Conservation (phyloP, 352 stramenopile genomes). For the Phytopythium litorale region DNA sequence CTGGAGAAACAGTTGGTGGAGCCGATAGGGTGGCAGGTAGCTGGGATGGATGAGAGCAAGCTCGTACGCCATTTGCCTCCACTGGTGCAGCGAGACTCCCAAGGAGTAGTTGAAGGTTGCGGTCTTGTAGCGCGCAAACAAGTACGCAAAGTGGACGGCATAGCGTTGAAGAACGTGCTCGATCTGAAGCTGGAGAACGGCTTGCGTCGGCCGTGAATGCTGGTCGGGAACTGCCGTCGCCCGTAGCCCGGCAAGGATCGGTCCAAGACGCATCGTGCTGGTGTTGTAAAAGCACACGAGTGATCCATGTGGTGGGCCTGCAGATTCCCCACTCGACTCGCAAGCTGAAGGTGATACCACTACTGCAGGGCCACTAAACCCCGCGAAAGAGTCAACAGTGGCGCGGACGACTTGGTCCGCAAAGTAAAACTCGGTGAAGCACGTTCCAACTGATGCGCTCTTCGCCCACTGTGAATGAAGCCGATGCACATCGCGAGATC, state of each 20-base stretch:
- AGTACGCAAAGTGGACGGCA: slow-evolving; percentile 29
- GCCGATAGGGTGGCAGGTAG: slow-evolving; percentile 15
- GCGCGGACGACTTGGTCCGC: slow-evolving; percentile 30
- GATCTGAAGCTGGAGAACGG: slow-evolving; percentile 15
- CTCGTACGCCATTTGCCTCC: slow-evolving; percentile 30
- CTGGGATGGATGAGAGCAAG: slow-evolving; percentile 23
- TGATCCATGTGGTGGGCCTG: not conserved
- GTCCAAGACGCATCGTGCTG: slow-evolving; percentile 10
- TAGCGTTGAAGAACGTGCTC: slow-evolving; percentile 39
- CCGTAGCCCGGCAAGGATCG: not conserved
- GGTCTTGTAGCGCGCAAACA: slow-evolving; percentile 38
- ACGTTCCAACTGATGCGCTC: slow-evolving; percentile 14
- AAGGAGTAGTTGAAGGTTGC: slow-evolving; percentile 18
- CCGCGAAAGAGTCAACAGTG: slow-evolving; percentile 13
- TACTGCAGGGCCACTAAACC: slow-evolving; percentile 1
- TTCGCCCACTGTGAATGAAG: not conserved
- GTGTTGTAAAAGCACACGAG: slow-evolving; percentile 28
- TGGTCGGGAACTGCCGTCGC: not conserved
- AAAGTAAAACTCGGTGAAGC: slow-evolving; percentile 42
- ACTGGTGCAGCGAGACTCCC: slow-evolving; percentile 28
- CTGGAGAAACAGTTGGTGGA: slow-evolving; percentile 18
- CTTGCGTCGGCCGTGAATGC: not conserved
- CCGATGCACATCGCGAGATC: slow-evolving; percentile 1
- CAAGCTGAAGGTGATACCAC: not conserved
- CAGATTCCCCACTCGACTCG: too few relatives aligned